These are phyloP conservation scores for Cerioporus squamosus DNA, from an alignment of 1,284 basidiomycete genomes.

Conservation along the genomic window DNA sequence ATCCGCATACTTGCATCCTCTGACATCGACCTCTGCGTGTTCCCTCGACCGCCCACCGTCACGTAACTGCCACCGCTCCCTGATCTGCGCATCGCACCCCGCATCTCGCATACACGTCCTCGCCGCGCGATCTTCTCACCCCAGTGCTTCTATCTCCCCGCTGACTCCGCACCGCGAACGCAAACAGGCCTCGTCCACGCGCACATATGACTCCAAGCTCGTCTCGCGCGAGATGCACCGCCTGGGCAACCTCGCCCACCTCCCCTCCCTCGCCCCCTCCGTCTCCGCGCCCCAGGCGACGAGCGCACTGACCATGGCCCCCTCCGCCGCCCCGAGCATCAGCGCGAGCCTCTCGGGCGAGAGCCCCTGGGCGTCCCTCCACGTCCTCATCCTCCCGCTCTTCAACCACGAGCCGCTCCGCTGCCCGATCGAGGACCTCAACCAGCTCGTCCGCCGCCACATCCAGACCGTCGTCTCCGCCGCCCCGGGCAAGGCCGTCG, in stretches of 20 bases:
- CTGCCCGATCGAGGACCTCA: constrained; percentile 93
- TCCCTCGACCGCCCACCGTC: no score
- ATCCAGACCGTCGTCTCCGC: constrained; percentile 71
- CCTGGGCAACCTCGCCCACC: constrained; percentile 59
- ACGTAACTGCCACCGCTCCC: no score
- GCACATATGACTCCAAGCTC: constrained; percentile 74
- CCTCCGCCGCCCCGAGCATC: constrained; percentile 8
- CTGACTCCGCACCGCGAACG: background rate
- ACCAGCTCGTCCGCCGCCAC: constrained; percentile 78
- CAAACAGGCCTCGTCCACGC: constrained; percentile 50
- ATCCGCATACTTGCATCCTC: no score
- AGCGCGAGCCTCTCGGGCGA: constrained; percentile 39
- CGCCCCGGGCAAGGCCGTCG: constrained; percentile 65
- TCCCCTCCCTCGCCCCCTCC: constrained; percentile 43
- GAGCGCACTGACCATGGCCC: constrained; percentile 15
- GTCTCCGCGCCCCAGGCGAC: constrained; percentile 43
- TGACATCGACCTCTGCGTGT: no score
- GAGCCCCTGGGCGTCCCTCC: constrained; percentile 81
- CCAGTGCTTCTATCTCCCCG: background rate
- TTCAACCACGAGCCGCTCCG: constrained; percentile 93
- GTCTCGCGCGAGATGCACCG: constrained; percentile 81
- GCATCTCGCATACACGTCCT: background rate
- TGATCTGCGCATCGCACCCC: no score
- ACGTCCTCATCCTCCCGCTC: constrained; percentile 86
- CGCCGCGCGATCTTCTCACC: background rate